These are phyloP conservation scores for Fusarium phyllophilum DNA, from an alignment of 2,329 filamentous ascomycete genomes.

Conservation along the genomic window DNA sequence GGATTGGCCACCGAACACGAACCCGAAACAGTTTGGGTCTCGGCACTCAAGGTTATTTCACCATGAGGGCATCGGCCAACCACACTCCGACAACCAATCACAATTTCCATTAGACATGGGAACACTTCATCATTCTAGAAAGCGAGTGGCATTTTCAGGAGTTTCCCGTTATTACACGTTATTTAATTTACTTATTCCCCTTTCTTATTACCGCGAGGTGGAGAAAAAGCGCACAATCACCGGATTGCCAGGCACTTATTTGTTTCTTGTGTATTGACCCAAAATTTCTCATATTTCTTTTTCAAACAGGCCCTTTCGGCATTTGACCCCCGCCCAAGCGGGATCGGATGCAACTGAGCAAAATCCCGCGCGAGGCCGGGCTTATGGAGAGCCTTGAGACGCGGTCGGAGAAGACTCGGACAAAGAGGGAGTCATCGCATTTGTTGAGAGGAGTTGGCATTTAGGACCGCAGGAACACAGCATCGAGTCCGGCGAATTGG, in stretches of 20 bases:
- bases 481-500: conserved; percentile 18
- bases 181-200: conserved; percentile 29
- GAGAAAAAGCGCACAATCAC: conserved; percentile 27
- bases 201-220: conserved; percentile 31
- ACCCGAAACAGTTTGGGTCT: conserved; percentile 25
- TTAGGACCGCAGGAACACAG: conserved; percentile 9
- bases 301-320: conserved; percentile 16
- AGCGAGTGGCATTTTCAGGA: conserved; percentile 42
- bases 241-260: conserved; percentile 33
- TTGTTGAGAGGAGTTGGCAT: conserved; percentile 32
- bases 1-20: conserved; percentile 28
- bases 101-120: conserved; percentile 36
- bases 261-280: conserved; percentile 28
- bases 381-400: conserved; percentile 23
- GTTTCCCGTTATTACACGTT: conserved; percentile 34
- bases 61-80: conserved; percentile 18
- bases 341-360: conserved; percentile 15
- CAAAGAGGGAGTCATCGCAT: conserved; percentile 29
- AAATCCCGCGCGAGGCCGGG: conserved; percentile 34
- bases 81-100: conserved; percentile 24
- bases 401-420: conserved; percentile 24
- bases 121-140: conserved; percentile 36
- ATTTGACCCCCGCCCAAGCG: conserved; percentile 25
- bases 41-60: conserved; percentile 16
- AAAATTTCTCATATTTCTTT: conserved; percentile 6